Evolutionary conservation across 345 rosid genomes (phyloP), one percentile per base, ranked within the genome.

Genomic region (Gossypium rotundifolium): DNA sequence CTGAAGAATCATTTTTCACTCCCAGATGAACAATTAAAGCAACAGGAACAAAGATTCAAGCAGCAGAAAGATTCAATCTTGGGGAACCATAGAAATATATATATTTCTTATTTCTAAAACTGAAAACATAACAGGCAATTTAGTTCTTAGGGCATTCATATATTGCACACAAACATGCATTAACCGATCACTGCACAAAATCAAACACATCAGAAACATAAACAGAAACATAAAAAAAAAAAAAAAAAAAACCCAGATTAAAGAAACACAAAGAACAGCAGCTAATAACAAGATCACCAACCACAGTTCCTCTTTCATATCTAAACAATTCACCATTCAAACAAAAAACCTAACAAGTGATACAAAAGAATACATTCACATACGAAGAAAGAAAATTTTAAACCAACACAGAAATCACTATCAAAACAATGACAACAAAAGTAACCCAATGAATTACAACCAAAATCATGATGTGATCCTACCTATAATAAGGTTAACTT

Each of bases 381-480:
- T 44, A 17, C 46, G 20, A 40, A 40, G 40, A 9, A 63, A 69
- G 73, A 63, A 53, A 74, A 65, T 33, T 42, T 23, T 77, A 49
- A 69, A 72, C 71, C 67, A 70, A 58, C 67, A 38, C 25, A 48
- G 71, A 46, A 72, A 81, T 71, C 80, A 81, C 71, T 49, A 17
- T 49, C 61, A 74, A 69, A 73, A 77, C 66, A 1, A 53, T 66
- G 67, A 71, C 65, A 76, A 53, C 76, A 77, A 75, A 79, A 71
- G 70, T n/a, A 78, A 75, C 77, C 75, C 73, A 66, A 53, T 71
- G 40, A 33, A 69, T 63, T 33, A 68, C 17, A 57, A 72, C 58
- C 48, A 81, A 58, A 70, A 75, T 76, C 76, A 72, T 65, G 60
- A 81, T 22, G 68, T 65, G 86, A 85, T 88, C 88, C 76, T 76